Evolutionary conservation across 177 flowering plant species (phyloP), one percentile per base, ranked within the genome.

Genomic region (Vitis hybrid): DNA sequence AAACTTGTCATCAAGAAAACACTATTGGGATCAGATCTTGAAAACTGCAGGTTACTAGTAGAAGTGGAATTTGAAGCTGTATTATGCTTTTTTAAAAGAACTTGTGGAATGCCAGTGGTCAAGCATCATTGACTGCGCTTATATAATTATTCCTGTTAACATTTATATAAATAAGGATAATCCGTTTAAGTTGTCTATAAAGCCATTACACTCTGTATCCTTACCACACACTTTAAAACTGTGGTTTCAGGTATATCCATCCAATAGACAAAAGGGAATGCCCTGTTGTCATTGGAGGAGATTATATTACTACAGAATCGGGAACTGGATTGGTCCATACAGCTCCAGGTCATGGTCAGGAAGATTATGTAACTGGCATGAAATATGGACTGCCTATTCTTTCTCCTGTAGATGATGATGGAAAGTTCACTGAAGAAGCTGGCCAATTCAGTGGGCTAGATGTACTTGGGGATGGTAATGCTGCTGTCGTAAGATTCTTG

Each of bases 321-420:
- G 99, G 99, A 79, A 95, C 99, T 66, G 99, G 99, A 62, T 76
- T 93, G 69, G 99, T 95, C 74, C 99, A 95, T 80, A 93, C 99
- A 39, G 99, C 99, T 48, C 99, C 99, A 70, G 98, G 99, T 73
- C 98, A 95, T 81, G 99, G 99, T 56, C 94, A 85, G 75, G 98
- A 95, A 79, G 99, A 95, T 80, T 93, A 91, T 69, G 67, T 72
- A 26, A 93, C 96, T 75, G 98, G 98, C 74, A 77, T 89, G 64
- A 95, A 93, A 78, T 95, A 95, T 78, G 93, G 90, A 33, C 75
- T 95, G 68, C 91, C 98, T 49, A 69, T 93, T 63, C 31, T 90
- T 66, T 91, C 98, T 60, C 99, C 97, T 52, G 99, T 95, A 29
- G 98, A 90, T 76, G 99, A 95, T 79, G 88, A 84, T 53, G 99